Evolutionary conservation across 129 eudicot species (phyloP), one percentile per base, ranked within the genome.

Genomic region (Flaveria sonorensis): DNA sequence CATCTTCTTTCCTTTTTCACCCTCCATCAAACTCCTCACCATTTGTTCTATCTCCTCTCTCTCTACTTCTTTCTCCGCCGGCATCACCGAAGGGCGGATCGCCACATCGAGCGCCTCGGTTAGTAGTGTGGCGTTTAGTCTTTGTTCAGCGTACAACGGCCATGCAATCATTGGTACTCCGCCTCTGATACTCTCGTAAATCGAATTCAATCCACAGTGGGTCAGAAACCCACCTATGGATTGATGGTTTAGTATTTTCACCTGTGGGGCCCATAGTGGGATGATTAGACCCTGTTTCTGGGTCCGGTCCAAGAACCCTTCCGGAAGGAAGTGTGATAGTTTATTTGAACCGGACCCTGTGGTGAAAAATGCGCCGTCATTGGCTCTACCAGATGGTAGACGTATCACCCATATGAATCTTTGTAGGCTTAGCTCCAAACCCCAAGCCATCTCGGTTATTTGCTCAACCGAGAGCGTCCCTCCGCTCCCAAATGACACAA

Each of bases 91-190:
- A 9, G 88, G 81, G 52, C 88, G 46, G 19, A 89, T 32, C 3
- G 89, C 90, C 61, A 89, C 83, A 51, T 16, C 45, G 2, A 84
- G n/a, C 26, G 82, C 84, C 77, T 82, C 89, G 5, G 67, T n/a
- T 11, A 88, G 51, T 36, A 86, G 21, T 24, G 78, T 71, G 16
- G 90, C 85, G 9, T 86, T 88, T 42, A 81, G n/a, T 20, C 73
- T 51, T 19, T 88, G 93, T 59, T 88, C 90, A 0, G 90, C 83
- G 15, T 86, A 88, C 20, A 88, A 56, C 0, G 92, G 88, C 92
- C 92, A 88, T 0, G 85, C 85, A 50, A 88, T 86, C 81, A 88
- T 74, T 20, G 90, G 88, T 61, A 88, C 88, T 3, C 87, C 93
- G 3, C 71, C 70, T 2, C 15, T 46, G 8, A 88, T 76, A 30